Conservation (phyloP, 768 basidiomycete genomes). For the Mycena olivaceomarginata region DNA sequence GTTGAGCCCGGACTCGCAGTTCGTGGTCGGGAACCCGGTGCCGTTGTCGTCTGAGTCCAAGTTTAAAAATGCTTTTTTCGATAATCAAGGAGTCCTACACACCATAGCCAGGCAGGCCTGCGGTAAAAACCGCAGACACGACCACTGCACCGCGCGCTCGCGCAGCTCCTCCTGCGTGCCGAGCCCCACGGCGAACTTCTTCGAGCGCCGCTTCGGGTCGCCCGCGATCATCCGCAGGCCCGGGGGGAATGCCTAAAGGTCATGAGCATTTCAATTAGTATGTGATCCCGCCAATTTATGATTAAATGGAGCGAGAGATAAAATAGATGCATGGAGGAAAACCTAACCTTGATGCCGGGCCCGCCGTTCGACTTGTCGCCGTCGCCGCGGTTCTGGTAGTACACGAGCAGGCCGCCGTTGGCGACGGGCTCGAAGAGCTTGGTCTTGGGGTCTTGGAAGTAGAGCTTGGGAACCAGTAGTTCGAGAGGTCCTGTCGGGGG, state of each 20-base stretch:
- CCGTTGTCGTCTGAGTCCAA: constrained; percentile 35
- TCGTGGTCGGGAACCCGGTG: constrained; percentile 64
- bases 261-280: background rate
- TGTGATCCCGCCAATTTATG: background rate
- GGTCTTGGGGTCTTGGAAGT: constrained; percentile 63
- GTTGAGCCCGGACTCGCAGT: constrained; percentile 64
- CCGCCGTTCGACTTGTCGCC: constrained; percentile 62
- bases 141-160: constrained; percentile 62
- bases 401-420: constrained; percentile 62
- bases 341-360: constrained; percentile 52
- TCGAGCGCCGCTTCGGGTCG: constrained; percentile 76
- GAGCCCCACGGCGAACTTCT: constrained; percentile 77
- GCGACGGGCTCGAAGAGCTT: constrained; percentile 59
- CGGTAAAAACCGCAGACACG: constrained; percentile 63
- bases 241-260: constrained; percentile 59
- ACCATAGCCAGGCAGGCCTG: constrained; percentile 42
- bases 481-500: constrained; percentile 56
- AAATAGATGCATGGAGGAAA: background rate
- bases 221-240: constrained; percentile 67
- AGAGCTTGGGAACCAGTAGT: constrained; percentile 67
- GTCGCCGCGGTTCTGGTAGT: constrained; percentile 65
- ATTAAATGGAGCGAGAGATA: too few relatives aligned
- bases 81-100: background rate
- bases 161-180: constrained; percentile 63
- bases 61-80: background rate